Conservation (phyloP, 1,139 yeast species). For the Tardiomyces digboiensis region DNA sequence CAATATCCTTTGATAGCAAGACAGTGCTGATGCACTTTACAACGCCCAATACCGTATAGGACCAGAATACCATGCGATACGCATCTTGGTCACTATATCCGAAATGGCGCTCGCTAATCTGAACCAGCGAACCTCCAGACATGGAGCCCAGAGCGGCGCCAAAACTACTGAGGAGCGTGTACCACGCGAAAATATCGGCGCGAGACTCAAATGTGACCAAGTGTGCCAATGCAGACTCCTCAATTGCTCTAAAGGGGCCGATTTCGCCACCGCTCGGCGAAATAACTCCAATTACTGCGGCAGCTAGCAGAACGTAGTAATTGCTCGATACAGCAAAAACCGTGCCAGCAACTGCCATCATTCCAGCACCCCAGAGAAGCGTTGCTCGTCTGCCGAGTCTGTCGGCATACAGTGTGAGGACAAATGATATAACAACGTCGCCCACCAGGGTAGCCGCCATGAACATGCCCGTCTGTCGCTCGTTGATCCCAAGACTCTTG, state of each 20-base stretch:
- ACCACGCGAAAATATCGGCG: conserved; percentile 68
- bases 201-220: conserved; percentile 56
- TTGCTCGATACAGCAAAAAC: conserved; percentile 47
- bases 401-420: conserved; percentile 74
- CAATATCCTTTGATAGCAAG: conserved; percentile 47
- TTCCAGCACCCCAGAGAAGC: conserved; percentile 51
- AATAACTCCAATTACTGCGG: conserved; percentile 60
- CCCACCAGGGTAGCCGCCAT: conserved; percentile 81
- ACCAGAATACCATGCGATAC: conserved; percentile 48
- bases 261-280: conserved; percentile 92
- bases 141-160: conserved; percentile 77
- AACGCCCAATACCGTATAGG: conserved; percentile 49
- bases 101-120: conserved; percentile 29
- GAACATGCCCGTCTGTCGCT: conserved; percentile 59
- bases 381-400: conserved; percentile 61
- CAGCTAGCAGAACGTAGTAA: conserved; percentile 47
- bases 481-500: conserved; percentile 44
- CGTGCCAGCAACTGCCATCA: conserved; percentile 66
- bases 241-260: conserved; percentile 87
- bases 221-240: conserved; percentile 81
- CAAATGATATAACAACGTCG: conserved; percentile 63
- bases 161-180: conserved; percentile 54
- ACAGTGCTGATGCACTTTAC: conserved; percentile 46
- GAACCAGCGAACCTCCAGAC: conserved; percentile 49
- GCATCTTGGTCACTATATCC: conserved; percentile 32